Evolutionary conservation across 1,284 basidiomycete species (phyloP).

Genomic region (Malassezia japonica): DNA sequence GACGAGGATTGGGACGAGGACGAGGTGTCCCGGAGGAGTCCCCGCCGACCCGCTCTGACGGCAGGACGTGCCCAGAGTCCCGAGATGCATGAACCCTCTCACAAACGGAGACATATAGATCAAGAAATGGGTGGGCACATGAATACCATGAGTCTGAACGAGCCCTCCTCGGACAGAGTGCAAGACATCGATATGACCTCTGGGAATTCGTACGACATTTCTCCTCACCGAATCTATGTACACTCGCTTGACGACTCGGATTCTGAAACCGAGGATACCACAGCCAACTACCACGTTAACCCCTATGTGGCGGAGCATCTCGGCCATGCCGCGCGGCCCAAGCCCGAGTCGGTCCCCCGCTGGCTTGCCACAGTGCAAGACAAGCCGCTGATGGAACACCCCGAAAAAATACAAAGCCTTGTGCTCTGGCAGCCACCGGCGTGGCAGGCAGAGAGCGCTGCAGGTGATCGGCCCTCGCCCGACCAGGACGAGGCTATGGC

Average conservation of each 20-base stretch:
- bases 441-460: too few relatives aligned
- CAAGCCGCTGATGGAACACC: not conserved
- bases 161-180: not conserved
- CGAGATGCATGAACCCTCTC: too few relatives aligned
- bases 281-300: constrained; percentile 3
- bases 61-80: too few relatives aligned
- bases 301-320: constrained; percentile 1
- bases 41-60: too few relatives aligned
- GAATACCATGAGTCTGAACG: constrained; percentile 7
- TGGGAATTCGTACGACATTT: constrained; percentile 15
- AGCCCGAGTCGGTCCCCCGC: not conserved
- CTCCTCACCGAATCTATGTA: constrained; percentile 14
- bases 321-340: not conserved
- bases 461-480: too few relatives aligned
- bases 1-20: not conserved
- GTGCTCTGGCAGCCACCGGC: constrained; percentile 9
- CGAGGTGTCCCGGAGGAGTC: too few relatives aligned
- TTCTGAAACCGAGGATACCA: not conserved
- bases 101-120: constrained; percentile 15
- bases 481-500: not conserved
- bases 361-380: constrained; percentile 5
- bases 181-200: constrained; percentile 9
- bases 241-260: constrained; percentile 12
- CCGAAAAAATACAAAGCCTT: not conserved
- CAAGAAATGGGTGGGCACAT: constrained; percentile 2